Evolutionary conservation across 2,329 filamentous ascomycete genomes (phyloP).

Genomic region (Aspergillus sclerotialis): DNA sequence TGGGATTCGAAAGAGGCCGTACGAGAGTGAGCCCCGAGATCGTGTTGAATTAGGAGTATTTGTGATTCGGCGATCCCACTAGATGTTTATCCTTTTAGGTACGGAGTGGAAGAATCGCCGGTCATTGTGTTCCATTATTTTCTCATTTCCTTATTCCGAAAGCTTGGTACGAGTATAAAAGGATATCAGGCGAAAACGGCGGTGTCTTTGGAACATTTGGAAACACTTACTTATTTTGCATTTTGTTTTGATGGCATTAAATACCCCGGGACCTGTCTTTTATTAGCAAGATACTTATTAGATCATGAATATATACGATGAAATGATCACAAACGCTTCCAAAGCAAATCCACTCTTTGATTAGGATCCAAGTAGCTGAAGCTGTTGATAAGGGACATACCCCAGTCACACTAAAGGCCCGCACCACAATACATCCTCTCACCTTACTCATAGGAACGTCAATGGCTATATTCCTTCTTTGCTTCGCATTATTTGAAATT

Average conservation of each 20-base stretch:
- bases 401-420: too few relatives aligned
- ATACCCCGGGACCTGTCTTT: constrained; percentile 24
- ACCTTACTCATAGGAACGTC: too few relatives aligned
- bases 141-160: constrained; percentile 6
- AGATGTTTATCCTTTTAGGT: constrained; percentile 9
- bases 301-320: constrained; percentile 8
- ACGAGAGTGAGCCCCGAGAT: constrained; percentile 38
- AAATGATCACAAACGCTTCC: too few relatives aligned
- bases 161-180: constrained; percentile 9
- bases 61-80: constrained; percentile 40
- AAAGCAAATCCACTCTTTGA: too few relatives aligned
- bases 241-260: constrained; percentile 17
- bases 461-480: too few relatives aligned
- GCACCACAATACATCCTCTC: too few relatives aligned
- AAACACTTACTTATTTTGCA: background rate
- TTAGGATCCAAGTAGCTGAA: too few relatives aligned
- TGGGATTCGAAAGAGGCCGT: constrained; percentile 48
- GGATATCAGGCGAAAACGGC: background rate
- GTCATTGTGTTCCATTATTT: constrained; percentile 3
- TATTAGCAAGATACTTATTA: constrained; percentile 3
- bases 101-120: too few relatives aligned
- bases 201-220: background rate
- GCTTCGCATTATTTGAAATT: too few relatives aligned
- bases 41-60: constrained; percentile 44
- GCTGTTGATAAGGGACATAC: too few relatives aligned